Percentiles rank a stretch among this genome's conserved stretches.
These are phyloP conservation scores for Paxillus rubicundulus DNA, from an alignment of 768 basidiomycete genomes.

Conservation along the genomic window DNA sequence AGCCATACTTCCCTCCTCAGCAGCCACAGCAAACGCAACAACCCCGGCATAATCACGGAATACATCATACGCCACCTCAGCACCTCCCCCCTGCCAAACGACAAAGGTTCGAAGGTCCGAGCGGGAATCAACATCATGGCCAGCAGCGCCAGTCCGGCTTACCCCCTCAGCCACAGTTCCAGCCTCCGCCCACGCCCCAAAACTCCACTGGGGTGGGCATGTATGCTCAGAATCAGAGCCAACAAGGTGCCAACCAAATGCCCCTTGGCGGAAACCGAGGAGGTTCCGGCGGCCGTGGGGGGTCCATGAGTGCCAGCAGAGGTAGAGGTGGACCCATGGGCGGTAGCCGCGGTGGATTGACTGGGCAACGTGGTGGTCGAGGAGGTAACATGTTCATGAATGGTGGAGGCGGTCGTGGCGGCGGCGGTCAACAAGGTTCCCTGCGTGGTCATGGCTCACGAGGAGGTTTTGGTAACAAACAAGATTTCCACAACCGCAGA, in stretches of 20 bases:
- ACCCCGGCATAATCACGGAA: conserved; percentile 45
- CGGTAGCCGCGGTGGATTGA: conserved; percentile 42
- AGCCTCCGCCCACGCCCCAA: conserved; percentile 29
- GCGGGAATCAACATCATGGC: conserved; percentile 39
- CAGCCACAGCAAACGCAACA: conserved; percentile 41
- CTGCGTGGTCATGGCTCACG: conserved; percentile 64
- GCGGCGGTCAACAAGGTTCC: conserved; percentile 44
- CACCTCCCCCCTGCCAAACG: conserved; percentile 91
- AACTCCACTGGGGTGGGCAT: conserved; percentile 16
- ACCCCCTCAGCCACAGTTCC: conserved; percentile 64
- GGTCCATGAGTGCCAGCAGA: conserved; percentile 29
- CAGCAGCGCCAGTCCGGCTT: conserved; percentile 47
- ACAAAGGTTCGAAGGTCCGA: conserved; percentile 83
- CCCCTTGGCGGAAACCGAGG: conserved; percentile 44
- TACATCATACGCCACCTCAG: conserved; percentile 68
- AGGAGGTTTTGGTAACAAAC: conserved; percentile 60
- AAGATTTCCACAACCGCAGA: conserved; percentile 64
- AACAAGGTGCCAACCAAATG: conserved; percentile 43
- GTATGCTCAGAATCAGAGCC: conserved; percentile 36
- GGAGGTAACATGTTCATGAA: conserved; percentile 34
- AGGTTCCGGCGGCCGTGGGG: conserved; percentile 44
- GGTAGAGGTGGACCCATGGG: conserved; percentile 53
- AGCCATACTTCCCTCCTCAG: conserved; percentile 40
- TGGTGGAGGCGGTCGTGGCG: conserved; percentile 43
- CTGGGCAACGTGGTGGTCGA: conserved; percentile 42